Percentiles rank a stretch among this genome's conserved stretches.
These are phyloP conservation scores for Monosporozyma unispora DNA, from an alignment of 805 yeast species.

Conservation along the genomic window DNA sequence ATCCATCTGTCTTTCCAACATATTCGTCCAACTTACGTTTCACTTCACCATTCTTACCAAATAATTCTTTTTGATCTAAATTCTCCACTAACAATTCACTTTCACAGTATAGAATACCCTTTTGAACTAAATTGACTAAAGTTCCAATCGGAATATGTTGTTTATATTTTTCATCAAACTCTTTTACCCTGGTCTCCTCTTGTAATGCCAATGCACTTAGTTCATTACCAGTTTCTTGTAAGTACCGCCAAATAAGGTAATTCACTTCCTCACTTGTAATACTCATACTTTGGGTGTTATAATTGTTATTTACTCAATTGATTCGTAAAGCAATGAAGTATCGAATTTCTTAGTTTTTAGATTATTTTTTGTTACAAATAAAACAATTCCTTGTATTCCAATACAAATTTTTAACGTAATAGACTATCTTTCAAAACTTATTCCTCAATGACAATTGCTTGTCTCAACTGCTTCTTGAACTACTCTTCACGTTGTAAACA, in stretches of 20 bases:
- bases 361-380: not conserved
- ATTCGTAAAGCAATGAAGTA: too few species aligned
- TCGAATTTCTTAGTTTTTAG: not conserved
- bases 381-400: not conserved
- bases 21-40: not conserved
- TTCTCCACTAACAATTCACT: slow-evolving; percentile 46
- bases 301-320: not conserved
- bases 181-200: slow-evolving; percentile 57
- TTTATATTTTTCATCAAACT: slow-evolving; percentile 43
- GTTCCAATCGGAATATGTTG: slow-evolving; percentile 65
- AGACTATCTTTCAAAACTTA: not conserved
- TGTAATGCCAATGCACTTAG: slow-evolving; percentile 73
- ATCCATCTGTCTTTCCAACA: slow-evolving; percentile 14
- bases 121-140: slow-evolving; percentile 73
- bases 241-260: slow-evolving; percentile 85
- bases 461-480: not conserved
- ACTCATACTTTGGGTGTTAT: slow-evolving; percentile 44
- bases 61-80: not conserved
- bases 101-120: slow-evolving; percentile 72
- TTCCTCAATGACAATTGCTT: not conserved
- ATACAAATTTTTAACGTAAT: not conserved
- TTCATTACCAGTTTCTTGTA: slow-evolving; percentile 75
- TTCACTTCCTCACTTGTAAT: slow-evolving; percentile 76
- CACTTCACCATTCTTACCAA: not conserved
- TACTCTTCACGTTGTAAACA: not conserved